Evolutionary conservation across 179 eudicot species (phyloP).

Genomic region (Carnegiea gigantea): DNA sequence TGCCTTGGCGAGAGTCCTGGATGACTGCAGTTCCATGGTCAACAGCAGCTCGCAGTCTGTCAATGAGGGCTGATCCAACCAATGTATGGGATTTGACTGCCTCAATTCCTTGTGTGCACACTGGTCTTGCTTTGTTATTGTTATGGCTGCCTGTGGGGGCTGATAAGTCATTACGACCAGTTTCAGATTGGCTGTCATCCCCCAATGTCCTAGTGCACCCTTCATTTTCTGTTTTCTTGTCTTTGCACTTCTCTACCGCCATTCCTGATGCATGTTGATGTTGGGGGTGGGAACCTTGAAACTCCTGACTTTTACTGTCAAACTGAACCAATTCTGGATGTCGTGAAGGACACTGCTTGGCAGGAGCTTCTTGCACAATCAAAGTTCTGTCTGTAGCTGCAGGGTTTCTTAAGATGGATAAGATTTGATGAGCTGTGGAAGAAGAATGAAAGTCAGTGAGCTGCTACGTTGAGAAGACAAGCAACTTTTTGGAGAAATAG

Average conservation of each 20-base stretch:
- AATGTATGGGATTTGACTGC: background rate
- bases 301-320: background rate
- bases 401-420: conserved; percentile 68
- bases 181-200: conserved; percentile 15
- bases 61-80: background rate
- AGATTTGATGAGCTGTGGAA: conserved; percentile 65
- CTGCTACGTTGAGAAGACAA: conserved; percentile 4
- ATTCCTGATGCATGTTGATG: conserved; percentile 23
- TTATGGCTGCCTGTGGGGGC: conserved; percentile 13
- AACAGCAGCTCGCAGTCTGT: background rate
- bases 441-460: conserved; percentile 15
- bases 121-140: background rate
- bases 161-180: conserved; percentile 10
- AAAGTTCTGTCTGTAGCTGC: conserved; percentile 26
- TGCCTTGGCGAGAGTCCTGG: background rate
- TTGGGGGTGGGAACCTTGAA: conserved; percentile 20
- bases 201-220: conserved; percentile 16
- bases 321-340: background rate
- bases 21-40: conserved; percentile 3
- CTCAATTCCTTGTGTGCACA: background rate
- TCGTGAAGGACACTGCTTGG: conserved; percentile 29
- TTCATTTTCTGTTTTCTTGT: conserved; percentile 13
- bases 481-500: background rate
- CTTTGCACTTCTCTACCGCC: conserved; percentile 20
- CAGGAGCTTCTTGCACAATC: conserved; percentile 23